Conservation (phyloP, 208 protist species). For the Leishmania tropica region DNA sequence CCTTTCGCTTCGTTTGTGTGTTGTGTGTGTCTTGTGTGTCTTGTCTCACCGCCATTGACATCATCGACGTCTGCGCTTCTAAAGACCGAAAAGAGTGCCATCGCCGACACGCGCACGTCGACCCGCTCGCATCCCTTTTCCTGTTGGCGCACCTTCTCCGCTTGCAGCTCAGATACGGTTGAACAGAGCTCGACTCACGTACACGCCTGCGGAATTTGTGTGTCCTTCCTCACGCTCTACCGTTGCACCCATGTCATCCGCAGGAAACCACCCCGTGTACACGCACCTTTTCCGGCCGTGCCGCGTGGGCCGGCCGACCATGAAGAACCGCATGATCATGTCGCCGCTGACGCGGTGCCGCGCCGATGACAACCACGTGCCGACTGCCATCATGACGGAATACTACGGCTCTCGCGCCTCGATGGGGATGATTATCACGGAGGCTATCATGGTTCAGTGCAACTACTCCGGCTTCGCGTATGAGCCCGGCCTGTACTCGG, state of each 20-base stretch:
- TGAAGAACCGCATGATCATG: constrained; percentile 57
- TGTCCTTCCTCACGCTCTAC: neutral
- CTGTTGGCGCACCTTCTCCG: neutral
- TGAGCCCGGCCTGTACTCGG: constrained; percentile 57
- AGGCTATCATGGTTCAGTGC: constrained; percentile 52
- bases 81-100: neutral
- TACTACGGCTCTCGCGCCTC: constrained; percentile 64
- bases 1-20: no score
- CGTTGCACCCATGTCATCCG: neutral
- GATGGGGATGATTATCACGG: constrained; percentile 66
- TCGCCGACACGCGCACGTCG: neutral
- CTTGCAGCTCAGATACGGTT: neutral
- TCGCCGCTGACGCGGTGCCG: constrained; percentile 55
- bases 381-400: constrained; percentile 38
- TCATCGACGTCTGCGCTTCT: no score
- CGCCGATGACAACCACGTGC: constrained; percentile 46
- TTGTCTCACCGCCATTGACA: no score
- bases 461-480: constrained; percentile 38
- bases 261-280: neutral
- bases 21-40: no score
- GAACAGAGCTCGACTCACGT: neutral
- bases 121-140: neutral
- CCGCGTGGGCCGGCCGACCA: constrained; percentile 33
- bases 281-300: constrained; percentile 35
- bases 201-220: neutral